phyloP scores from a whole-genome alignment of 2,329 filamentous ascomycete genomes.

The Hawksworthiomyces lignivorus region DNA sequence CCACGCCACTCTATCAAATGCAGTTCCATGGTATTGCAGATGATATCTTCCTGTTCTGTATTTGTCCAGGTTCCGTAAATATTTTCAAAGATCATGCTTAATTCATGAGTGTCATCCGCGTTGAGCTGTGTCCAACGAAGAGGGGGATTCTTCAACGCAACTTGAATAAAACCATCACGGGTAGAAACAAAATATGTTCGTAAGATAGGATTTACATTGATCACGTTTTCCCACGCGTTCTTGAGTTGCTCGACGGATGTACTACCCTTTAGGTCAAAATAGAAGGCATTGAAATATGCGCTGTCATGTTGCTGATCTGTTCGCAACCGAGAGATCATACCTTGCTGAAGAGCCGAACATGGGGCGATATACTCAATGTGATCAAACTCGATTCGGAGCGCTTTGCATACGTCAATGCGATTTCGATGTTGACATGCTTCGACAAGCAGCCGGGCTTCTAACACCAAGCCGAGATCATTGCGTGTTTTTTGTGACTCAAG shows the following conservation, averaged over 20 bases:
- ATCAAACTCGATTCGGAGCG: conserved; percentile 40
- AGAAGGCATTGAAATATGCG: conserved; percentile 73
- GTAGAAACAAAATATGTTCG: conserved; percentile 67
- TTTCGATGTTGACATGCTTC: conserved; percentile 58
- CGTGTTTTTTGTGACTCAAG: conserved; percentile 20
- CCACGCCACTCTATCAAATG: conserved; percentile 26
- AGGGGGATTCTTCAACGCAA: conserved; percentile 41
- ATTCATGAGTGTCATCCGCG: conserved; percentile 19
- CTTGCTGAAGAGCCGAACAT: conserved; percentile 79
- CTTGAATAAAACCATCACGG: conserved; percentile 68
- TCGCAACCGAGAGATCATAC: conserved; percentile 68
- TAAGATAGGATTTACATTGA: conserved; percentile 53
- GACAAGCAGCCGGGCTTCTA: conserved; percentile 52
- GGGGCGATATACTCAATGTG: conserved; percentile 68
- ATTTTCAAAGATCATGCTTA: conserved; percentile 27
- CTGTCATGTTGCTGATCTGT: conserved; percentile 35
- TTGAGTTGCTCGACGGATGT: conserved; percentile 39
- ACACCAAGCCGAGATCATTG: conserved; percentile 19
- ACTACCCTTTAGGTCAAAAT: conserved; percentile 44
- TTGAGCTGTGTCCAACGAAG: conserved; percentile 37
- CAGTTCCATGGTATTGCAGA: conserved; percentile 43
- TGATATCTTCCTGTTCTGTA: conserved; percentile 40
- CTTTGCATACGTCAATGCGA: conserved; percentile 40
- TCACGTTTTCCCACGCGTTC: conserved; percentile 49
- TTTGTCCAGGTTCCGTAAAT: conserved; percentile 44